These are phyloP conservation scores for Moniliella sp. DNA, from an alignment of 1,284 basidiomycete genomes.

Conservation along the genomic window DNA sequence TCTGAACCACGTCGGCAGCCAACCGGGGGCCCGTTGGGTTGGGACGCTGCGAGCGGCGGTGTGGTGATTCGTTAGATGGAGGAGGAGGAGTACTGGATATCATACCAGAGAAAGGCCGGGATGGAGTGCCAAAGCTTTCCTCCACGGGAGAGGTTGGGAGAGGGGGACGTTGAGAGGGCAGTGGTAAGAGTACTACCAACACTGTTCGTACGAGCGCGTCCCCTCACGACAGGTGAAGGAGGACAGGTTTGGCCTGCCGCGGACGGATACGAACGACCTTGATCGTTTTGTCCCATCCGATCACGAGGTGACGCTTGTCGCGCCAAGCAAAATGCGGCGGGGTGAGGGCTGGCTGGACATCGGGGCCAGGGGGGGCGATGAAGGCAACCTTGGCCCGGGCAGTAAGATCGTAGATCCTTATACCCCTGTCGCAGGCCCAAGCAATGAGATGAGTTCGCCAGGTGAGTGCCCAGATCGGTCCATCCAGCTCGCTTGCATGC, in stretches of 20 bases:
- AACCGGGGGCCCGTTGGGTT: too few relatives aligned
- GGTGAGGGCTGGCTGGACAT: constrained; percentile 75
- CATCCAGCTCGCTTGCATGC: constrained; percentile 70
- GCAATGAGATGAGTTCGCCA: constrained; percentile 74
- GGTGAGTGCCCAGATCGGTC: constrained; percentile 72
- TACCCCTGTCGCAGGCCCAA: constrained; percentile 86
- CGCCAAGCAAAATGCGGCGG: constrained; percentile 79
- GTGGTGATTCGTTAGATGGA: too few relatives aligned
- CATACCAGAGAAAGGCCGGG: too few relatives aligned
- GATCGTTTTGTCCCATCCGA: constrained; percentile 84
- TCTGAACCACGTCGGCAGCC: constrained; percentile 61
- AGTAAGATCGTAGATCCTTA: constrained; percentile 71
- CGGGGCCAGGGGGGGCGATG: constrained; percentile 58
- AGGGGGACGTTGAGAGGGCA: too few relatives aligned
- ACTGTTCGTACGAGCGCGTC: too few relatives aligned
- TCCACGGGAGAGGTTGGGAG: too few relatives aligned
- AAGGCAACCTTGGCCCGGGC: constrained; percentile 63
- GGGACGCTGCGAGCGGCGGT: too few relatives aligned
- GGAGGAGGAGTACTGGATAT: too few relatives aligned
- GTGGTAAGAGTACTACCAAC: too few relatives aligned
- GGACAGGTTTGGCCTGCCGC: background rate
- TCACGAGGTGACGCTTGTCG: constrained; percentile 61
- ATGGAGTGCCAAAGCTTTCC: background rate
- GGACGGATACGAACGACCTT: constrained; percentile 46
- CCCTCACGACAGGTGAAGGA: background rate